A percentile compares a stretch with the other conserved stretches of the same genome.
Evolutionary conservation across 2,329 filamentous ascomycete genomes (phyloP).

Genomic region (Cephalotrichum gorgonifer): DNA sequence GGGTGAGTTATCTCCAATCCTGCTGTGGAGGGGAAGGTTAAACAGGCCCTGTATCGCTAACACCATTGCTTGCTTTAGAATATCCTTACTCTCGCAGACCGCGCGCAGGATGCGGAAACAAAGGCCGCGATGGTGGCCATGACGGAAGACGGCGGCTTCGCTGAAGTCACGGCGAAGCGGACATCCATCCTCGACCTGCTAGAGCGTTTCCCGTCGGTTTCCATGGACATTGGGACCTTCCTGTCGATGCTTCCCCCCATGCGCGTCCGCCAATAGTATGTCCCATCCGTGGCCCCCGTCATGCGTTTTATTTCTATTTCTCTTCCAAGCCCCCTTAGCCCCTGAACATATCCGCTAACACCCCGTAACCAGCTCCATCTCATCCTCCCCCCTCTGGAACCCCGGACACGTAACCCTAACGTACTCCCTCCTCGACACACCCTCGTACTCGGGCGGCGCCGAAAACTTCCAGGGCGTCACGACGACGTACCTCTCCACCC

Average conservation of each 20-base stretch:
- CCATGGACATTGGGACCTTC: slow-evolving; percentile 55
- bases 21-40: not conserved
- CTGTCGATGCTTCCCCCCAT: slow-evolving; percentile 66
- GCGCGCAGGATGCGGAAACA: slow-evolving; percentile 33
- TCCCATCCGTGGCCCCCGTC: not conserved
- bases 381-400: slow-evolving; percentile 57
- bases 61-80: slow-evolving; percentile 16
- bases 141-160: slow-evolving; percentile 33
- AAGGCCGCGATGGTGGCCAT: slow-evolving; percentile 34
- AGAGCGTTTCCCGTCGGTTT: slow-evolving; percentile 47
- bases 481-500: slow-evolving; percentile 46
- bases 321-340: no score
- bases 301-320: slow-evolving; percentile 25
- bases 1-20: slow-evolving; percentile 26
- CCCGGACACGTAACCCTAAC: slow-evolving; percentile 51
- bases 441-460: slow-evolving; percentile 38
- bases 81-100: slow-evolving; percentile 33
- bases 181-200: slow-evolving; percentile 60
- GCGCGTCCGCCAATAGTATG: slow-evolving; percentile 61
- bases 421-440: slow-evolving; percentile 53
- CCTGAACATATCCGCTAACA: no score
- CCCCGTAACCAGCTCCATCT: slow-evolving; percentile 45
- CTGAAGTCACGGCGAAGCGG: slow-evolving; percentile 42
- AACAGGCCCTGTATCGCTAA: not conserved
- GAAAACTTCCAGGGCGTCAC: slow-evolving; percentile 50